Base-by-base conservation (phyloP, 1,284 basidiomycete species). In the Leccinum subspadiceum region DNA sequence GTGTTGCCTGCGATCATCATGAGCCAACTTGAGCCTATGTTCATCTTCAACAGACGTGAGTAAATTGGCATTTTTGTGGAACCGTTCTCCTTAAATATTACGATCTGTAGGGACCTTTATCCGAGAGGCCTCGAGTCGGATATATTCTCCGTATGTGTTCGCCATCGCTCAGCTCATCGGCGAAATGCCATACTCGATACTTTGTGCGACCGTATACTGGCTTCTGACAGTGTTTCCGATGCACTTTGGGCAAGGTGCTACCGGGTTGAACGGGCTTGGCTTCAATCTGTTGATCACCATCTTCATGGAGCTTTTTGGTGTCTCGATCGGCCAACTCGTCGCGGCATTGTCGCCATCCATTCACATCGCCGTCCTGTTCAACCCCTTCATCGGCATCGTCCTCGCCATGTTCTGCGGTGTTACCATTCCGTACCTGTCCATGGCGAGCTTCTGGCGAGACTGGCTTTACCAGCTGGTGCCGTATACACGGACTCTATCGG, bases 11-110 rank as follows among this genome's bases (percentile, higher is more conserved):
- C 89, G 26, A 84, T 93, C 65, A 79, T 93, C 65, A 90, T 93
- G 80, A 77, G 82, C 2, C 90, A 92, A 74, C 87, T 95, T 60
- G 89, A 94, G 74, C 93, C 94, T 0, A 76, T 92, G 77, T 96
- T 93, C 80, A 91, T 96, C 69, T 80, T 88, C 75, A 90, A 90
- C 62, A 80, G 93, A 73, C 79, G 85, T 79, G 67, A 60, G 79
- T 74, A 22, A 48, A 44, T 15, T 49, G 52, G 46, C 17, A 41
- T 29, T 31, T 53, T 29, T 29, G 5, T 20, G 31, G 10, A 17
- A 22, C 12, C 3, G 2, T 1, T 15, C 3, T 5, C 46, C 4
- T 51, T 62, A 15, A 60, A 17, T 4, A 17, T 4, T 5, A 2
- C 48, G 24, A 35, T 51, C 20, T 6, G 53, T 35, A 77, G 74